Evolutionary conservation across 345 rosid species (phyloP).

Genomic region (Dipteronia dyeriana): DNA sequence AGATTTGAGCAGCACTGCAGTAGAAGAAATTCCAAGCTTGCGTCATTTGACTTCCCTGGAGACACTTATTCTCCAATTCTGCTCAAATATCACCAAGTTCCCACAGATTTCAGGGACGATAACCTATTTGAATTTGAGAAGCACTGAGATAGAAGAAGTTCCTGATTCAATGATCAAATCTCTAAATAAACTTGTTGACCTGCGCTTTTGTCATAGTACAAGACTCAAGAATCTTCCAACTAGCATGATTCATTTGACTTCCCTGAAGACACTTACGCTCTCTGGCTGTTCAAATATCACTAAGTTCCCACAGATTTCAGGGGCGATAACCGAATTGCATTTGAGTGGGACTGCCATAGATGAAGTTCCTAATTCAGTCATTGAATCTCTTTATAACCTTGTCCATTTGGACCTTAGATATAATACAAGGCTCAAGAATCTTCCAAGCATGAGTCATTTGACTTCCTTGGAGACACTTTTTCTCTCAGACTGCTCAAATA

Average conservation of each 20-base stretch:
- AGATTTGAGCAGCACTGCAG: neutral
- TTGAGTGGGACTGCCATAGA: too few species aligned
- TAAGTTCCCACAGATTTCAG: neutral
- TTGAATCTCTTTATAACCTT: too few species aligned
- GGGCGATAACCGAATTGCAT: too few species aligned
- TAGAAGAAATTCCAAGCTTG: constrained; percentile 2
- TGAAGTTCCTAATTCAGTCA: too few species aligned
- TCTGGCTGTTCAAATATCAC: constrained; percentile 8
- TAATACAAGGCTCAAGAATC: too few species aligned
- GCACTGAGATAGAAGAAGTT: neutral
- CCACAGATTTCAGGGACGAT: constrained; percentile 3
- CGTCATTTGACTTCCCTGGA: neutral
- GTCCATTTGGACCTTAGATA: too few species aligned
- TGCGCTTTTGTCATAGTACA: neutral
- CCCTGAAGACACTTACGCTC: neutral
- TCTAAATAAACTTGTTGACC: neutral
- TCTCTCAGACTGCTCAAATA: too few species aligned
- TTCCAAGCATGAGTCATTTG: too few species aligned
- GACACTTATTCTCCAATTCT: too few species aligned
- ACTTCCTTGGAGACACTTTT: rapidly evolving
- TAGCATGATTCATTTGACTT: neutral
- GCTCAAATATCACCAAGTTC: constrained; percentile 3
- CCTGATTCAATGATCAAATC: neutral
- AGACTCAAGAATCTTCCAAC: constrained; percentile 6
- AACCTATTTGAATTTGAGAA: neutral